Conservation (phyloP, 2,329 filamentous ascomycete species). For the Colletotrichum siamense region DNA sequence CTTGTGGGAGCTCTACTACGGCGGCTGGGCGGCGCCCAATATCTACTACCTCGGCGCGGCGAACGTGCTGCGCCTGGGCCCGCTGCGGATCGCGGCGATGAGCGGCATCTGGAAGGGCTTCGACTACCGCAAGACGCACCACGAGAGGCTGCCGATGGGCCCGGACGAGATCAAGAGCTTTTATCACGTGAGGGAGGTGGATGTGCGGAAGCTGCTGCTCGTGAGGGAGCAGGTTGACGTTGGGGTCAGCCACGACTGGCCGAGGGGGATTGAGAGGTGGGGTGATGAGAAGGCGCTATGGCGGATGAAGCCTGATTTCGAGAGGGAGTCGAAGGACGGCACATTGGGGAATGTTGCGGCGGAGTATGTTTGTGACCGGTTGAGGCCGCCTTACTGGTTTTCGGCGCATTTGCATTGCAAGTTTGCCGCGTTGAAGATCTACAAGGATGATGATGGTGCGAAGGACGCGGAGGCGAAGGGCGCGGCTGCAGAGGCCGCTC, state of each 20-base stretch:
- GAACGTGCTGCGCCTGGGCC: slow-evolving; percentile 84
- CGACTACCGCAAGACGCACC: slow-evolving; percentile 84
- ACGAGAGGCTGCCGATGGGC: slow-evolving; percentile 86
- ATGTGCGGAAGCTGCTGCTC: slow-evolving; percentile 88
- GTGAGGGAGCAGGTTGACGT: slow-evolving; percentile 88
- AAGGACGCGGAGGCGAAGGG: slow-evolving; percentile 19
- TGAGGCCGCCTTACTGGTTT: slow-evolving; percentile 90
- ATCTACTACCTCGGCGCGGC: slow-evolving; percentile 97
- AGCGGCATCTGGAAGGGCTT: slow-evolving; percentile 95
- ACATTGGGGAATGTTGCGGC: slow-evolving; percentile 82
- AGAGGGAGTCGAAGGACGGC: slow-evolving; percentile 76
- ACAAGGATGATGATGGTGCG: slow-evolving; percentile 41
- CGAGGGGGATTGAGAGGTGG: slow-evolving; percentile 78
- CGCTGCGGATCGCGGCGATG: slow-evolving; percentile 85
- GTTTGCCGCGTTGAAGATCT: slow-evolving; percentile 73
- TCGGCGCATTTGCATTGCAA: slow-evolving; percentile 92
- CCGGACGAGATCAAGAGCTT: slow-evolving; percentile 77
- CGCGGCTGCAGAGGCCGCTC: background rate
- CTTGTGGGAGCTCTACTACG: slow-evolving; percentile 92
- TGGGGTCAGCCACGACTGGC: slow-evolving; percentile 96
- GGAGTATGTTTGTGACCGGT: slow-evolving; percentile 77
- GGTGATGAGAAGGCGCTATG: slow-evolving; percentile 76
- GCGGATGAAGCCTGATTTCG: slow-evolving; percentile 75
- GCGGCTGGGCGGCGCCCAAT: slow-evolving; percentile 94
- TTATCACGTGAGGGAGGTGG: slow-evolving; percentile 89